Base-by-base conservation (phyloP, 177 flowering plant genomes). In the Vitis hybrid region DNA sequence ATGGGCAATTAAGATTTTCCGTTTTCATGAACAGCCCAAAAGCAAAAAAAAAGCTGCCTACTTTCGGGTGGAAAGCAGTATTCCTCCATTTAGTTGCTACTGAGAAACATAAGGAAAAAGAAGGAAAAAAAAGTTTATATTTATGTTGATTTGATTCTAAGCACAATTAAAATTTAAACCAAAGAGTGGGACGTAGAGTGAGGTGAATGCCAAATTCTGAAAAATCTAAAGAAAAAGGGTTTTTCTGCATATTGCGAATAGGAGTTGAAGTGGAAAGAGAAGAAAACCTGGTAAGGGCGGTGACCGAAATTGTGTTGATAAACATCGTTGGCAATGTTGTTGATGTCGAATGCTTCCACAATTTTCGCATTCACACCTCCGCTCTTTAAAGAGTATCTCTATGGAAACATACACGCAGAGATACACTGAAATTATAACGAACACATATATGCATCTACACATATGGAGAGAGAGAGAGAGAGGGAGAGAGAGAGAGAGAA, bases 271-370 rank as follows among this genome's bases (percentile, higher is more conserved):
- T 14, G 68, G n/a, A 30, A 5, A 52, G 4, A 18, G 14, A 17
- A 52, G 23, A 18, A 62, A 9, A 89, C 97, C 90, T 94, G 98
- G 68, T 60, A 79, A 7, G 98, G 98, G 55, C 98, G 94, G 71
- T 87, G 93, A 18, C 88, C 90, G 51, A 92, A 94, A 71, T 94
- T 94, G 78, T 81, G 85, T 65, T 89, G 73, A 55, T 94, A 94
- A 30, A 92, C 97, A 69, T 92, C 97, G 64, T 94, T 92, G 0
- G 98, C 98, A 18, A 26, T 72, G 77, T 94, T 90, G 60, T 92
- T 94, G 10, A 94, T 94, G 68, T 92, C 98, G 56, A 91, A 92
- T 2, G 98, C 97, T 82, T 94, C 89, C 13, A 94, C 85, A n/a
- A 92, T 82, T 65, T 58, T 66, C 1, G 97, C 93, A 34, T 78